A percentile compares a stretch with the other conserved stretches of the same genome.
phyloP scores from a whole-genome alignment of 768 basidiomycete genomes.

The Auricularia auricula-judae region DNA sequence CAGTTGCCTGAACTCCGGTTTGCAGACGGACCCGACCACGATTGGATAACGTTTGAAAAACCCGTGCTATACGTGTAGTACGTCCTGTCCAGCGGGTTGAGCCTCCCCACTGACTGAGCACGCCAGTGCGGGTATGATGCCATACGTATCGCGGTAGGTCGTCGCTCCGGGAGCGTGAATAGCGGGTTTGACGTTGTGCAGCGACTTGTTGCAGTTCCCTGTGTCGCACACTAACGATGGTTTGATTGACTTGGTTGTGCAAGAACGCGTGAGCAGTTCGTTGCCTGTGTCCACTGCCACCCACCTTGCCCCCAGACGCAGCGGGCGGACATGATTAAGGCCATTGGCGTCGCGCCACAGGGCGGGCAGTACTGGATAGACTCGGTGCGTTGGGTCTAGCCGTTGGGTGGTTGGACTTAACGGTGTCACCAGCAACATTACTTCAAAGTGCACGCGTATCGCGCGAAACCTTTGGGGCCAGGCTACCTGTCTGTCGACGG shows the following conservation, averaged over 20 bases:
- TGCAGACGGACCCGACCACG: constrained; percentile 33
- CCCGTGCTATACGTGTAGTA: constrained; percentile 55
- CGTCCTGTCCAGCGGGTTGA: constrained; percentile 2
- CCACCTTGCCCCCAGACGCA: constrained; percentile 25
- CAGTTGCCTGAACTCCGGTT: constrained; percentile 37
- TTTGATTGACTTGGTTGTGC: constrained; percentile 57
- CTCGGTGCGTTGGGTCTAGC: constrained; percentile 30
- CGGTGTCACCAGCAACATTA: constrained; percentile 45
- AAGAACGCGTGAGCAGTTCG: constrained; percentile 42
- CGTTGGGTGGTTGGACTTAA: constrained; percentile 5
- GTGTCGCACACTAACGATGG: constrained; percentile 73
- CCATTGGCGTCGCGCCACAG: constrained; percentile 48
- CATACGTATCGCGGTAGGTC: constrained; percentile 44
- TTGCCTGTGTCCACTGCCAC: background rate
- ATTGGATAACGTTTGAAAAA: constrained; percentile 63
- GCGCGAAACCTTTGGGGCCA: constrained; percentile 46
- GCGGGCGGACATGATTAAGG: constrained; percentile 38
- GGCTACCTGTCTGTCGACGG: constrained; percentile 68
- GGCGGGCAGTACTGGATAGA: constrained; percentile 55
- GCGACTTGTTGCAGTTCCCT: constrained; percentile 76
- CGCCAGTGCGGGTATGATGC: constrained; percentile 56
- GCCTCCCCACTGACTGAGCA: background rate
- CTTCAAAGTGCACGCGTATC: constrained; percentile 63
- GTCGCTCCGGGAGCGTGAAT: constrained; percentile 21
- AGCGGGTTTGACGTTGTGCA: constrained; percentile 15